A percentile compares a stretch with the other conserved stretches of the same genome.
phyloP scores from a whole-genome alignment of 257 asterid species.

The Plantago elongata region DNA sequence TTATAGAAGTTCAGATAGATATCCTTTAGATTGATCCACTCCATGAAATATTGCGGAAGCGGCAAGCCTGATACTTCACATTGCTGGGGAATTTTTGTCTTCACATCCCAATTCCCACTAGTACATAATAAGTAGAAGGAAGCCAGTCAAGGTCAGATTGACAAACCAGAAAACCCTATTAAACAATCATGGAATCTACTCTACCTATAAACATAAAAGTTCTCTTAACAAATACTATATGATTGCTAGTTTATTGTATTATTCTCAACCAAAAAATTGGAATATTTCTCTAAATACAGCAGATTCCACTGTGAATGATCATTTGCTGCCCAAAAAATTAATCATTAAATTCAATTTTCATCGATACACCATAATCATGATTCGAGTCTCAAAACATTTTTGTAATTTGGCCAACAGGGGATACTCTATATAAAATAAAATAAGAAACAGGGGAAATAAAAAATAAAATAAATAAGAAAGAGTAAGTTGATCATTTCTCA shows the following conservation, averaged over 20 bases:
- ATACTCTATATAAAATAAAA: background rate
- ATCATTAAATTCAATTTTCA: no score
- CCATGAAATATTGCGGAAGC: conserved; percentile 79
- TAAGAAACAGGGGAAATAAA: no score
- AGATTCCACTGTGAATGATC: background rate
- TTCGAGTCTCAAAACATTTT: background rate
- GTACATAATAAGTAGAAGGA: conserved; percentile 20
- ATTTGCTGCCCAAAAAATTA: background rate
- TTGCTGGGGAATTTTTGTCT: conserved; percentile 86
- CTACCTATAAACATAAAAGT: background rate
- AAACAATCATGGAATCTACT: background rate
- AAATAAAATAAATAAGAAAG: no score
- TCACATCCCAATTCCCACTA: conserved; percentile 98
- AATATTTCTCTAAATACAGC: background rate
- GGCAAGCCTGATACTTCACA: conserved; percentile 60
- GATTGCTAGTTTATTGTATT: no score
- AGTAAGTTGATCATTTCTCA: no score
- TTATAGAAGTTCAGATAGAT: conserved; percentile 78
- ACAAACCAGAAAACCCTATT: background rate
- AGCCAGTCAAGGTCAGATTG: conserved; percentile 17
- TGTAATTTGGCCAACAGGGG: background rate
- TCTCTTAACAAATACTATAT: background rate
- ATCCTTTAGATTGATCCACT: conserved; percentile 96
- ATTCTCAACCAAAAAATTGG: background rate
- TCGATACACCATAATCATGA: background rate